Base-by-base conservation (phyloP, 345 rosid species). In the Microcos paniculata region DNA sequence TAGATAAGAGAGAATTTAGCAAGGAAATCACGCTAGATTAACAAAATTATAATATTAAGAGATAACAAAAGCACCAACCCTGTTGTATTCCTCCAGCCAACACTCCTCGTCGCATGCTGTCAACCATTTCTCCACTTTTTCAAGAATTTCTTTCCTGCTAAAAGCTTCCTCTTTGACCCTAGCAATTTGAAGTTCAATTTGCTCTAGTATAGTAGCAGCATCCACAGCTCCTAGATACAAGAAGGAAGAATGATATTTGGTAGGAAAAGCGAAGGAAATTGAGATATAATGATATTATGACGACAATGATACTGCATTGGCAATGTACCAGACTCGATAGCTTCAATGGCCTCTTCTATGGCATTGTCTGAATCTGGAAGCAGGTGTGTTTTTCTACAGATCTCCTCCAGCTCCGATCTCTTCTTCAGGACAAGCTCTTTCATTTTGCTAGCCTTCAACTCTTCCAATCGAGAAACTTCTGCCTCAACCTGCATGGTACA, bases 1-100 rank as follows among this genome's bases (percentile, higher is more conserved):
- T 67, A 49, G 77, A 58, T 49, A 77, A 80, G 38, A 69, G 68
- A 71, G 68, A 73, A 64, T 48, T 70, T 62, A 76, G 80, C 61
- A 74, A 75, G 64, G 42, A 42, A 42, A 23, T 19, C 43, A 23
- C 73, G 51, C 23, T 57, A 40, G 61, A 30, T 56, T 26, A 28
- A 21, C 4, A 52, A 76, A 46, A 16, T 38, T 66, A 8, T 31
- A 30, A 5, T 18, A 21, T 10, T 4, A 38, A 62, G 64, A 59
- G 66, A 75, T 57, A 46, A 38, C 55, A 13, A 62, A 30, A 78
- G 71, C 75, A 73, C 87, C 69, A 59, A 96, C 99, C 90, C 94
- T 90, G 81, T 94, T 94, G 72, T 96, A 94, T 81, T 96, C 98
- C 81, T 96, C 99, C 61, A 96, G 98, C 99, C 99, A 96, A 46